Base-by-base conservation (phyloP, 2,329 filamentous ascomycete species). In the Chaetomium olivaceum region DNA sequence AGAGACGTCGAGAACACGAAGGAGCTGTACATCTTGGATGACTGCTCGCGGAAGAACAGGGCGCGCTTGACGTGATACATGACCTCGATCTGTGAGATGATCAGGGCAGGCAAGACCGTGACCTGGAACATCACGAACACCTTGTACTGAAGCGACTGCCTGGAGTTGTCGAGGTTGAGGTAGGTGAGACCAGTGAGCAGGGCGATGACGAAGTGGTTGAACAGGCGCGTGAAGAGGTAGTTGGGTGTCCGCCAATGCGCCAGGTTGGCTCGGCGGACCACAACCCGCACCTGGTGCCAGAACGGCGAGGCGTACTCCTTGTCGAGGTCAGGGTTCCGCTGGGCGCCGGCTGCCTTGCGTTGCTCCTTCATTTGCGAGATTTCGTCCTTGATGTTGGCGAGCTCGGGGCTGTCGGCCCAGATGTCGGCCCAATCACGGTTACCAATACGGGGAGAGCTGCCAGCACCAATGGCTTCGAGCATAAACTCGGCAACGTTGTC, bases 71-170 rank as follows among this genome's bases (percentile, higher is more conserved):
- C 81, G 74, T 93, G 89, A 76, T 91, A 96, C 80, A 93, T 93
- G 50, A 90, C 87, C 77, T 96, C 90, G 62, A 96, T 90, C 74
- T 96, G 92, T 0, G 89, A 87, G 64, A 96, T 87, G 76, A 96
- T 92, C 33, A 96, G 82, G 1, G 91, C 91, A 0, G 92, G 92
- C 29, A 97, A 83, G 25, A 96, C 91, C 0, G 91, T 92, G 60
- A 93, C 87, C 76, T 96, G 92, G 85, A 97, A 97, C 76, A 95
- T 91, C 77, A 94, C 87, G 77, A 97, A 97, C 68, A 97, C 85
- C 67, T 89, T 89, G 80, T 95, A 91, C 77, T 97, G 93, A 4
- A 97, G 83, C 1, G 89, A 91, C 1, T 89, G 80, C 11, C 90
- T 86, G 2, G 90, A 92, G 73, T 93, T 79, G 74, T 94, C 88